Evolutionary conservation across 352 stramenopile genomes (phyloP).

Genomic region (Globisporangium splendens): DNA sequence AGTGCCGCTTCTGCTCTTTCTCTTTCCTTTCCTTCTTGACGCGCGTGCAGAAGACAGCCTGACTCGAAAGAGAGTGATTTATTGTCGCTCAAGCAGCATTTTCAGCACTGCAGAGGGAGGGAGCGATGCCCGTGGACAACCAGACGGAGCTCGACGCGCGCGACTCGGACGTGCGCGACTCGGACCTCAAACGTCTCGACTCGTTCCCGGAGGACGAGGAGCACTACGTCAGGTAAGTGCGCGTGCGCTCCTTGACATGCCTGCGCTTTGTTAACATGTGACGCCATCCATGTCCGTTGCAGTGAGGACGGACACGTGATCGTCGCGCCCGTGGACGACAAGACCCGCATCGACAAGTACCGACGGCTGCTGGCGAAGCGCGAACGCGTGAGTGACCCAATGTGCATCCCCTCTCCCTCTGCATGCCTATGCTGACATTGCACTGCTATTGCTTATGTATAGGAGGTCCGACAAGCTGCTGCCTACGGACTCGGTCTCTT

Average conservation of each 20-base stretch:
- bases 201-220: constrained; percentile 48
- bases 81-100: too few relatives aligned
- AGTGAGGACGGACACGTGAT: constrained; percentile 64
- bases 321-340: constrained; percentile 42
- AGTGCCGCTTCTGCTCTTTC: too few relatives aligned
- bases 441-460: constrained; percentile 4
- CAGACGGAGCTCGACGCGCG: background rate
- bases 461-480: constrained; percentile 75
- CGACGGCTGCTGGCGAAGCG: constrained; percentile 44
- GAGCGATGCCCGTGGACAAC: background rate
- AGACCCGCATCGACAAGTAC: constrained; percentile 37
- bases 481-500: constrained; percentile 77
- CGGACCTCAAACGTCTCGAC: constrained; percentile 27
- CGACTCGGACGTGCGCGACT: background rate
- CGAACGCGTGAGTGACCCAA: constrained; percentile 30
- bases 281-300: background rate
- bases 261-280: background rate
- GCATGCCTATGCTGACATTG: background rate
- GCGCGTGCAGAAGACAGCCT: too few relatives aligned
- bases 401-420: too few relatives aligned
- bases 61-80: too few relatives aligned
- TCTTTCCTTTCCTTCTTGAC: too few relatives aligned
- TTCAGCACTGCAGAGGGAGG: too few relatives aligned
- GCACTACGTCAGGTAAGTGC: constrained; percentile 55
- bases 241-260: background rate